Percentiles rank a stretch among this genome's conserved stretches.
Evolutionary conservation across 2,329 filamentous ascomycete genomes (phyloP).

Genomic region (Alternaria burnsii): DNA sequence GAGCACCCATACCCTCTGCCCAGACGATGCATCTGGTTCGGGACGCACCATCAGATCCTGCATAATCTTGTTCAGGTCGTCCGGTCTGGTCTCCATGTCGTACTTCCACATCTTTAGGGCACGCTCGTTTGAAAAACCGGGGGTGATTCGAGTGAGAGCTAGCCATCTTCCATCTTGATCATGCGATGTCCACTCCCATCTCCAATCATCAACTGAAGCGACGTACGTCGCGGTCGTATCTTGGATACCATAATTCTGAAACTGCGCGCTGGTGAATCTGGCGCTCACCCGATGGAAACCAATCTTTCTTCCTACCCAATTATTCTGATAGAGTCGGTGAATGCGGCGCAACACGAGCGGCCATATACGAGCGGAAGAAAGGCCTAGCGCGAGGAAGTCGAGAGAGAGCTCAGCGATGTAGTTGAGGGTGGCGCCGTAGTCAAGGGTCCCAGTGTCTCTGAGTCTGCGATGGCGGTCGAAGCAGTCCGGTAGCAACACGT

Average conservation of each 20-base stretch:
- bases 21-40: not conserved
- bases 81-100: too few relatives aligned
- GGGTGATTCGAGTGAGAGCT: not conserved
- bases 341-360: conserved; percentile 10
- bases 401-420: not conserved
- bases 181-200: not conserved
- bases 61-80: not conserved
- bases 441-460: too few relatives aligned
- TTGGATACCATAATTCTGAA: not conserved
- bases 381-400: conserved; percentile 12
- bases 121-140: not conserved
- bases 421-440: not conserved
- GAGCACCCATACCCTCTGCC: conserved; percentile 17
- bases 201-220: not conserved
- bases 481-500: not conserved
- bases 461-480: not conserved
- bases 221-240: not conserved
- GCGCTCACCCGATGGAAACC: conserved; percentile 9
- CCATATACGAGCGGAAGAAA: conserved; percentile 19
- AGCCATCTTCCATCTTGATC: not conserved
- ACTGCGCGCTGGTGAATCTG: not conserved
- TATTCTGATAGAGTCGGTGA: conserved; percentile 6
- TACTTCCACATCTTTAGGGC: not conserved
- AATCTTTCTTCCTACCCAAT: conserved; percentile 16
- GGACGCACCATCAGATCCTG: conserved; percentile 7